Conservation (phyloP, 441 rosid species). For the Gossypium gossypioides region DNA sequence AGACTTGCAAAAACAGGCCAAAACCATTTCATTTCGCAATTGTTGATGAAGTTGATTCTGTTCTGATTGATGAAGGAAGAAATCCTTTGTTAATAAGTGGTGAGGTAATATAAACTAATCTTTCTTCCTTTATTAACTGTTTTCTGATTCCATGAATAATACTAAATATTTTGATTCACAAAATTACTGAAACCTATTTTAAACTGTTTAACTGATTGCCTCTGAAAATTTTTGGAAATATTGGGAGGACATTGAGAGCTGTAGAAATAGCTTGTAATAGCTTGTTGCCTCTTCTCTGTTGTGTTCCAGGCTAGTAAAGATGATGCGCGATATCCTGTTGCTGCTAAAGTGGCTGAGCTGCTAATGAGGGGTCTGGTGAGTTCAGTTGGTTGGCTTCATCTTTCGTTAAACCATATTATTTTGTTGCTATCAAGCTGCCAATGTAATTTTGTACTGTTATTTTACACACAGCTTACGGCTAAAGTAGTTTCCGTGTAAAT, state of each 20-base stretch:
- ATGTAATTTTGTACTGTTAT: constrained; percentile 11
- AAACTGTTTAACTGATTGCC: neutral
- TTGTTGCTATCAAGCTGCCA: constrained; percentile 5
- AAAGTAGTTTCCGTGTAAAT: constrained; percentile 9
- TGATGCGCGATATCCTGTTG: constrained; percentile 93
- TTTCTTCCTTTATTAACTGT: neutral
- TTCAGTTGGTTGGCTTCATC: constrained; percentile 19
- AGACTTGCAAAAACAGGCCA: constrained; percentile 51
- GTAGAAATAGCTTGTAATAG: constrained; percentile 8
- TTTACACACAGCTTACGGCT: constrained; percentile 3
- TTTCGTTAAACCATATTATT: constrained; percentile 2
- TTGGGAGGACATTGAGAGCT: constrained; percentile 1
- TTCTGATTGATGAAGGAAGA: constrained; percentile 95
- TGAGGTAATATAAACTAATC: constrained; percentile 48
- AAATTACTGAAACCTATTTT: neutral
- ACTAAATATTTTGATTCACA: constrained; percentile 1
- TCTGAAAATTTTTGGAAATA: neutral
- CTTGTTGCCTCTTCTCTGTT: constrained; percentile 2
- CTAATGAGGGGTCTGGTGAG: constrained; percentile 65
- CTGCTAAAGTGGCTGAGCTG: constrained; percentile 93
- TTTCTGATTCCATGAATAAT: neutral
- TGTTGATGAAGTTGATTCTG: constrained; percentile 97
- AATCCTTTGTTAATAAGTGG: constrained; percentile 93
- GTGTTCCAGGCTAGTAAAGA: constrained; percentile 69
- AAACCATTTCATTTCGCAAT: constrained; percentile 92